Evolutionary conservation across 2,329 filamentous ascomycete genomes (phyloP).

Genomic region (Claviceps africana): DNA sequence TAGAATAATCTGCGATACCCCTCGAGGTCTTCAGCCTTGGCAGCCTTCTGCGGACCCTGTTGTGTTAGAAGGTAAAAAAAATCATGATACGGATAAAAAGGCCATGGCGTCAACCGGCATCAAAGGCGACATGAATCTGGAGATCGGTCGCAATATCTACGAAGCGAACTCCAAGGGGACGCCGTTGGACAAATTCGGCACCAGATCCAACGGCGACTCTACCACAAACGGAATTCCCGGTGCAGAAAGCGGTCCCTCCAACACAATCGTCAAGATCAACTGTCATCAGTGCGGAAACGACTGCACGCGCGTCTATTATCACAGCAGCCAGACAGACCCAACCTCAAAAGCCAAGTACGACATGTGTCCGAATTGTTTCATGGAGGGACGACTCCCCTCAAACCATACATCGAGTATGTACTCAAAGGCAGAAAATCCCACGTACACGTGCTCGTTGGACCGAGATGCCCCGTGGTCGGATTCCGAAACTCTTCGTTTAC

Average conservation of each 20-base stretch:
- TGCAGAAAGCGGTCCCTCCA: constrained; percentile 49
- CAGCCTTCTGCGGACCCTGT: constrained; percentile 73
- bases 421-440: constrained; percentile 77
- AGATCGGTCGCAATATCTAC: constrained; percentile 89
- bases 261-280: constrained; percentile 54
- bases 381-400: constrained; percentile 68
- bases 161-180: constrained; percentile 71
- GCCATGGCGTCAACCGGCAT: constrained; percentile 49
- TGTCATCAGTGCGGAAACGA: constrained; percentile 90
- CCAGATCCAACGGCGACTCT: constrained; percentile 64
- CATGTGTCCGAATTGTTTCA: constrained; percentile 79
- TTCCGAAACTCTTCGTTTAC: constrained; percentile 70
- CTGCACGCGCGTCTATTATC: constrained; percentile 54
- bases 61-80: constrained; percentile 46
- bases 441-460: constrained; percentile 64
- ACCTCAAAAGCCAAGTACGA: constrained; percentile 64
- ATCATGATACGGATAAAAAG: constrained; percentile 56
- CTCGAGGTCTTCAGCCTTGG: constrained; percentile 85
- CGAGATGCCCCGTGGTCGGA: constrained; percentile 85
- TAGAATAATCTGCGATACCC: constrained; percentile 88
- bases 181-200: constrained; percentile 55
- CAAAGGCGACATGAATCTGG: constrained; percentile 79
- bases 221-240: constrained; percentile 50
- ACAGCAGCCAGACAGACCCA: constrained; percentile 42
- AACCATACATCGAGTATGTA: constrained; percentile 72